Evolutionary conservation across 2,329 filamentous ascomycete genomes (phyloP), one percentile per base, ranked within the genome.

Genomic region (Cladosporium sp.): DNA sequence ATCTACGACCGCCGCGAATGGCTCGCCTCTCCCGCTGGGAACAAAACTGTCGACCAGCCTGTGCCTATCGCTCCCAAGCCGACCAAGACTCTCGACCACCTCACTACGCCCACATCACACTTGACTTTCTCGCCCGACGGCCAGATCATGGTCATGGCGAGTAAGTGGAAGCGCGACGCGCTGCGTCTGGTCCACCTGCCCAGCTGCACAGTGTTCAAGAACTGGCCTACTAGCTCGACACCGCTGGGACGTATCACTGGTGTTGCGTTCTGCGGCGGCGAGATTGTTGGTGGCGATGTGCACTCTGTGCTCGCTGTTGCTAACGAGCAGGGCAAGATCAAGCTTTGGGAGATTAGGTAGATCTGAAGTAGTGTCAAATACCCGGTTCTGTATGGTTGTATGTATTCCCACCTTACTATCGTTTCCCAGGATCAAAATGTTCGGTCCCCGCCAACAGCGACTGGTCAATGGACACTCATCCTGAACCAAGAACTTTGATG

Each of bases 151-250:
- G 90, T 87, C 0, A 92, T 97, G 79, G 89, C 86, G 40, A 95
- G 90, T 74, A 84, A 84, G 62, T 89, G 89, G 82, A 96, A 96
- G 81, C 88, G 88, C 71, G 92, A 97, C 75, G 90, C 92, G 0
- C 76, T 99, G 72, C 83, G 89, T 69, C 77, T 99, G 64, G 91
- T 93, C 34, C 94, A 99, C 74, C 77, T 99, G 65, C 92, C 93
- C 0, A 92, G 85, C 66, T 96, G 92, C 73, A 96, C 92, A 1
- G 90, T 97, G 19, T 99, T 94, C 80, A 86, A 88, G 69, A 99
- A 99, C 75, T 99, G 94, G 94, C 94, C 94, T 22, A 99, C 93
- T 56, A 84, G 86, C 63, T 87, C 89, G 72, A 99, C 94, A 59
- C 92, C 92, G 0, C 75, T 99, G 61, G 94, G 94, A 0, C 82